Conservation (phyloP, 2,329 filamentous ascomycete species). For the Venturiaceae sp. region DNA sequence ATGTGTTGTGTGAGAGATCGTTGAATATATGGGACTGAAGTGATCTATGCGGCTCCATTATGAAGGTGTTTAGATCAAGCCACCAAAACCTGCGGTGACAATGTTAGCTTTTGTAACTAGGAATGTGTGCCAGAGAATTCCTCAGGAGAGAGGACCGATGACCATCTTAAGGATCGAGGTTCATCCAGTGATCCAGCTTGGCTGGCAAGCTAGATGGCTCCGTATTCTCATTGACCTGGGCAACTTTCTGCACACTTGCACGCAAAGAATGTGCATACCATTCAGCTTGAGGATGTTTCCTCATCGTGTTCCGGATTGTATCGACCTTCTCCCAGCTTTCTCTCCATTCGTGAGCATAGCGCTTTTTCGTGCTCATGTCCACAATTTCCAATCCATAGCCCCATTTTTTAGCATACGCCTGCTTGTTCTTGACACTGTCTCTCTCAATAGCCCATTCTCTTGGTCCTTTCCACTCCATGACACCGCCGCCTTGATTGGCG, state of each 20-base stretch:
- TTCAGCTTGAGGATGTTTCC: constrained; percentile 91
- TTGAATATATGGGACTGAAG: constrained; percentile 88
- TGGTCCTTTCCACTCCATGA: constrained; percentile 98
- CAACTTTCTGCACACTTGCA: too few relatives aligned
- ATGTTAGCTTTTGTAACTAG: too few relatives aligned
- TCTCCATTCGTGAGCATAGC: constrained; percentile 97
- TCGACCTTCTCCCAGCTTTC: constrained; percentile 99
- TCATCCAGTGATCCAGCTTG: too few relatives aligned
- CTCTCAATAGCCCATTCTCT: constrained; percentile 97
- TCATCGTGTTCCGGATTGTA: constrained; percentile 76
- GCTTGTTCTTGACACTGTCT: constrained; percentile 93
- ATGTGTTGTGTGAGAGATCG: constrained; percentile 61
- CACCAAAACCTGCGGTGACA: constrained; percentile 80
- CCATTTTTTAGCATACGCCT: constrained; percentile 76
- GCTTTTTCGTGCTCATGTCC: constrained; percentile 98
- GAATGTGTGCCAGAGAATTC: too few relatives aligned
- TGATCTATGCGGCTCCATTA: constrained; percentile 92
- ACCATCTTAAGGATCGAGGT: too few relatives aligned
- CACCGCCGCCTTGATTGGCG: constrained; percentile 89
- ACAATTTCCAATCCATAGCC: constrained; percentile 94
- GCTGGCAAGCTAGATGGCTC: too few relatives aligned
- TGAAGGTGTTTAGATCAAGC: constrained; percentile 93
- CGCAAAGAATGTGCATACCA: constrained; percentile 57
- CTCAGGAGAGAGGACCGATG: too few relatives aligned
- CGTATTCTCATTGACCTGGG: too few relatives aligned